Conservation (phyloP, 2,329 filamentous ascomycete species). For the Ophiosphaerella korrae region DNA sequence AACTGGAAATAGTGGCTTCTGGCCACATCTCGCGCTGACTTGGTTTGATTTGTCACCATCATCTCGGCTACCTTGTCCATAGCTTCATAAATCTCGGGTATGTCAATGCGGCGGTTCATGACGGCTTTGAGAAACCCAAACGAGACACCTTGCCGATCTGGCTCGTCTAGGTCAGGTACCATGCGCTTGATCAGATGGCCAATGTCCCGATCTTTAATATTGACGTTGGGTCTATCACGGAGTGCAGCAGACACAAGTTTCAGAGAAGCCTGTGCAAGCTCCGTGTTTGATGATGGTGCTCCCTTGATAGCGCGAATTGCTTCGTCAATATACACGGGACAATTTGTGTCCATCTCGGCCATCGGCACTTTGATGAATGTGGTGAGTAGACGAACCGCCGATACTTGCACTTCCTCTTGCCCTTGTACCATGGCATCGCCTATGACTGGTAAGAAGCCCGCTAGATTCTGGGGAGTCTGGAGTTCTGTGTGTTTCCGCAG, state of each 20-base stretch:
- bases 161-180: slow-evolving; percentile 88
- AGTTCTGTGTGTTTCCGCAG: slow-evolving; percentile 83
- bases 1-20: slow-evolving; percentile 93
- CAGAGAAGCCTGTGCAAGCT: slow-evolving; percentile 83
- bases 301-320: slow-evolving; percentile 80
- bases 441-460: slow-evolving; percentile 85
- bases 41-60: slow-evolving; percentile 96
- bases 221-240: slow-evolving; percentile 76
- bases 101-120: slow-evolving; percentile 81
- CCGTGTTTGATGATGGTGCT: slow-evolving; percentile 77
- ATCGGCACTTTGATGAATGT: slow-evolving; percentile 86
- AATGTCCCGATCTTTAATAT: slow-evolving; percentile 79
- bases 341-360: slow-evolving; percentile 68
- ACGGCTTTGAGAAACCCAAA: slow-evolving; percentile 94
- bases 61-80: slow-evolving; percentile 81
- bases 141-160: slow-evolving; percentile 86
- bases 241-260: slow-evolving; percentile 87
- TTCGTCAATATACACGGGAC: slow-evolving; percentile 81
- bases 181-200: slow-evolving; percentile 82
- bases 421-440: slow-evolving; percentile 83
- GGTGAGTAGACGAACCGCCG: slow-evolving; percentile 82
- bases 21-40: slow-evolving; percentile 83
- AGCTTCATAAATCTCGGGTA: slow-evolving; percentile 86
- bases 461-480: slow-evolving; percentile 77
- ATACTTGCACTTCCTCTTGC: slow-evolving; percentile 91